Evolutionary conservation across 306 rosid species (phyloP).

Genomic region (Sophora flavescens): DNA sequence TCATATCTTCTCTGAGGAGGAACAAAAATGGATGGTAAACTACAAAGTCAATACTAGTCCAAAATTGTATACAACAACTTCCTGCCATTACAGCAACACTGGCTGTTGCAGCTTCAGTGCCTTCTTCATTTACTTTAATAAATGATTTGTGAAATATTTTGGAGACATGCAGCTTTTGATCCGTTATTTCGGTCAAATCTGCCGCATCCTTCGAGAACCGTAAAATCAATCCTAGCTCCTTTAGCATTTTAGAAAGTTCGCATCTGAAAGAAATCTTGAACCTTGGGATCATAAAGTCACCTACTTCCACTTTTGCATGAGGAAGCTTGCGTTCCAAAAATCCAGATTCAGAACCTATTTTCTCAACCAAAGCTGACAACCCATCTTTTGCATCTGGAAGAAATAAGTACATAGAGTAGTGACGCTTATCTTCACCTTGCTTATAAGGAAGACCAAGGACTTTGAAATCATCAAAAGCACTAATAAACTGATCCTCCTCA

Average conservation of each 20-base stretch:
- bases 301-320: conserved; percentile 49
- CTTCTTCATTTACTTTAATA: conserved; percentile 88
- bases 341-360: conserved; percentile 60
- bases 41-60: conserved; percentile 63
- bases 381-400: conserved; percentile 83
- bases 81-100: conserved; percentile 25
- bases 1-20: conserved; percentile 69
- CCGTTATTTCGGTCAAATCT: conserved; percentile 79
- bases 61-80: not conserved
- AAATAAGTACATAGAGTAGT: conserved; percentile 72
- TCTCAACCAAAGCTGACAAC: conserved; percentile 66
- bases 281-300: conserved; percentile 76
- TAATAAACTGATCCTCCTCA: conserved; percentile 55
- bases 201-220: conserved; percentile 51
- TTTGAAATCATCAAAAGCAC: conserved; percentile 69
- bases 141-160: conserved; percentile 69
- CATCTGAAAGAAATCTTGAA: conserved; percentile 75
- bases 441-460: conserved; percentile 75
- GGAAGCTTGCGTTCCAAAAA: conserved; percentile 71
- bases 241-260: conserved; percentile 59
- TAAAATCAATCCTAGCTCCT: conserved; percentile 71
- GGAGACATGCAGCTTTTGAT: conserved; percentile 62
- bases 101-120: conserved; percentile 87
- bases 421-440: conserved; percentile 69
- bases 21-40: conserved; percentile 87